Percentiles rank a stretch among this genome's conserved stretches.
phyloP scores from a whole-genome alignment of 192 early-diverging fungal genomes.

The Backusella tarrabulga region DNA sequence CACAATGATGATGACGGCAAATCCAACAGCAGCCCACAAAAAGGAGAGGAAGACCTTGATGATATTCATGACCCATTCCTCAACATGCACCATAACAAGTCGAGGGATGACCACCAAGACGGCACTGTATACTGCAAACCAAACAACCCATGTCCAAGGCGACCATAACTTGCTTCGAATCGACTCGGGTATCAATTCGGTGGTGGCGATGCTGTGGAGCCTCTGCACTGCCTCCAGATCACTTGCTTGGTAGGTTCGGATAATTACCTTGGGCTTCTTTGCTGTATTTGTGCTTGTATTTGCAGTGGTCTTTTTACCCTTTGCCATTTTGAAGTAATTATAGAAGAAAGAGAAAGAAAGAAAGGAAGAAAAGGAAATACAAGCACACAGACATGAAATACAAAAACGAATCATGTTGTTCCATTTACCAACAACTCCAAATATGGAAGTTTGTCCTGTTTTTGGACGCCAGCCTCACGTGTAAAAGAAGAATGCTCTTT shows the following conservation, averaged over 20 bases:
- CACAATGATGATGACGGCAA: conserved; percentile 21
- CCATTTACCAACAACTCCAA: background rate
- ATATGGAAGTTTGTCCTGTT: conserved; percentile 2
- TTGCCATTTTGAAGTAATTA: background rate
- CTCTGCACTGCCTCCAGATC: conserved; percentile 26
- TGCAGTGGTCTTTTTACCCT: background rate
- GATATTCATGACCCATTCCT: background rate
- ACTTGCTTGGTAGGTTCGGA: conserved; percentile 26
- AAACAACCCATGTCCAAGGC: conserved; percentile 17
- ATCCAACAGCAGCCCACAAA: conserved; percentile 5
- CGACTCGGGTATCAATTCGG: conserved; percentile 20
- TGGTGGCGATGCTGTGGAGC: conserved; percentile 16
- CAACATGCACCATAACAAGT: background rate
- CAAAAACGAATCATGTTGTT: background rate
- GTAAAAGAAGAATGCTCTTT: background rate
- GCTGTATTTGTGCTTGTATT: background rate
- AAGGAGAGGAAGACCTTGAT: conserved; percentile 9
- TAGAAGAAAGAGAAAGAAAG: background rate
- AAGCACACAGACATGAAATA: background rate
- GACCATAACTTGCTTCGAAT: conserved; percentile 19
- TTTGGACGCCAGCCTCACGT: background rate
- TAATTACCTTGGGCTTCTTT: background rate
- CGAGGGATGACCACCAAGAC: conserved; percentile 9
- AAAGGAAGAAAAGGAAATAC: background rate
- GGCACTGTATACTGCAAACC: conserved; percentile 9